Conservation (phyloP, 306 rosid genomes). For the Psophocarpus tetragonolobus region DNA sequence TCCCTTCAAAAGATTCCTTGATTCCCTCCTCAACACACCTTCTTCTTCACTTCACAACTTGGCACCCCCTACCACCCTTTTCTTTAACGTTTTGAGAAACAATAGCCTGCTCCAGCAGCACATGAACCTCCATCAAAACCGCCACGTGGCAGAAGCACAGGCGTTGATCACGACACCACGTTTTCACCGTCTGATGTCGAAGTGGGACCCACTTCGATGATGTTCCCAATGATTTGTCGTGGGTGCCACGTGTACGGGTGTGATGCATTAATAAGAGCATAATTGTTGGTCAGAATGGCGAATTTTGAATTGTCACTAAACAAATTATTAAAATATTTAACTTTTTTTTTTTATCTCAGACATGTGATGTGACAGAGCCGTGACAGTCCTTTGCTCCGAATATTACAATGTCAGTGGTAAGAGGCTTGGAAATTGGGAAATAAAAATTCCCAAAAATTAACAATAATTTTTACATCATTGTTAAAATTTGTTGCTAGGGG, state of each 20-base stretch:
- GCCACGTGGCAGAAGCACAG: constrained; percentile 9
- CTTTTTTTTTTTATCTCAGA: constrained; percentile 41
- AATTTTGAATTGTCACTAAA: constrained; percentile 35
- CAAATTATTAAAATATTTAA: constrained; percentile 28
- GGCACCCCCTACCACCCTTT: constrained; percentile 27
- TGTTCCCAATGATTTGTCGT: constrained; percentile 55
- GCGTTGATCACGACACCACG: neutral
- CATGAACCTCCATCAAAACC: neutral
- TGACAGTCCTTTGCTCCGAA: constrained; percentile 48
- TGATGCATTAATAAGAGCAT: constrained; percentile 51
- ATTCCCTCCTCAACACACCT: constrained; percentile 39
- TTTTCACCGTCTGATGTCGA: neutral
- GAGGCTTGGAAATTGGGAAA: constrained; percentile 33
- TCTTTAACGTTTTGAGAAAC: constrained; percentile 33
- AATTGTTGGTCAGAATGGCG: constrained; percentile 52
- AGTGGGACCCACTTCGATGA: constrained; percentile 50
- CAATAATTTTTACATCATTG: constrained; percentile 13
- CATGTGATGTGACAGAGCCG: constrained; percentile 57
- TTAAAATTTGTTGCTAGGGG: neutral
- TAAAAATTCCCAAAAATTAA: neutral
- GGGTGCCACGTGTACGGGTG: constrained; percentile 60
- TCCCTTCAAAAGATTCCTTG: constrained; percentile 53
- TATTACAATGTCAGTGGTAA: constrained; percentile 47
- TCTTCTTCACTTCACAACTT: constrained; percentile 40
- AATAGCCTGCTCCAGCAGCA: neutral